Base-by-base conservation (phyloP, 2,329 filamentous ascomycete species). In the Tricladium varicosporioides region DNA sequence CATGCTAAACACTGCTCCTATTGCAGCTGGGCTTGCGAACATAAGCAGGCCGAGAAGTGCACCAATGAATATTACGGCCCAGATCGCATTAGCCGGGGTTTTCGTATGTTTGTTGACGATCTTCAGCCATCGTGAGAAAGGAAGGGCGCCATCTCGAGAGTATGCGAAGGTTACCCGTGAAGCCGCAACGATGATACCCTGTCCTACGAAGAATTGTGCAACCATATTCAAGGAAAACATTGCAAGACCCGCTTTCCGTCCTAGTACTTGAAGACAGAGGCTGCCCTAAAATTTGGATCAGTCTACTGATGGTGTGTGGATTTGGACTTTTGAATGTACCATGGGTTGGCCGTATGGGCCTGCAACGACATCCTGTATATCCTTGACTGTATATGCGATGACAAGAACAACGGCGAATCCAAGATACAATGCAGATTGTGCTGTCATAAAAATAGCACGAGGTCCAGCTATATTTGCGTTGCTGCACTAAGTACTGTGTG, bases 121-220 rank as follows among this genome's bases (percentile, higher is more conserved):
- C 65, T 82, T 83, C 76, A 84, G 85, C 65, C 78, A 76, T 0
- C 71, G 72, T 5, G 81, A 85, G 5, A 82, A 66, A 0, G 86
- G 86, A 67, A 90, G 87, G 68, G 84, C 87, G 64, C 83, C 86
- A 65, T 90, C 87, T 33, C 87, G 83, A 15, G 87, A 86, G 71
- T 90, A 90, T 14, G 86, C 87, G 65, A 87, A 91, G 1, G 85
- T 87, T 46, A 89, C 86, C 48, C 87, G 80, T 18, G 82, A 86
- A 5, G 77, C 77, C 10, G 77, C 75, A 11, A 90, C 81, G 83
- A 88, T 89, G 68, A 85, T 88, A 1, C 85, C 87, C 69, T 89
- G 86, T 5, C 87, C 87, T 83, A 89, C 89, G 43, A 80, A 83
- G 67, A 89, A 89, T 1, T 84, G 82, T 57, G 85, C 86, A 43